Percentiles rank a stretch among this genome's conserved stretches.
These are phyloP conservation scores for Colletotrichum godetiae DNA, from an alignment of 2,329 filamentous ascomycete species.

Conservation along the genomic window DNA sequence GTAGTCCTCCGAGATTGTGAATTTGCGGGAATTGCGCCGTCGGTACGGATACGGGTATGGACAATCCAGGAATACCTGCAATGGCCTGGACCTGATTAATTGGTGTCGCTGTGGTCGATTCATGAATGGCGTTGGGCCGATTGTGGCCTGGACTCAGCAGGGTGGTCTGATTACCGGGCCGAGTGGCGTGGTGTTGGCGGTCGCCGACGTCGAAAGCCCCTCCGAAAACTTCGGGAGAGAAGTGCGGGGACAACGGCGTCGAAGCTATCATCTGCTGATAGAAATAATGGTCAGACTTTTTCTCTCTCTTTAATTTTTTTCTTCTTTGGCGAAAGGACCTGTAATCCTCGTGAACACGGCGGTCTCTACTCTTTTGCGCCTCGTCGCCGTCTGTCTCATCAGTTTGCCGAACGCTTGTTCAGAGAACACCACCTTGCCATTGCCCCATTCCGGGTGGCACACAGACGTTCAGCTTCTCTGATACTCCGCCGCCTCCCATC, in stretches of 20 bases:
- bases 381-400: constrained; percentile 10
- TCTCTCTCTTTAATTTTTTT: neutral
- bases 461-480: neutral
- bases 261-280: constrained; percentile 35
- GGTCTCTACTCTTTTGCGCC: neutral
- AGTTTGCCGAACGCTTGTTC: constrained; percentile 1
- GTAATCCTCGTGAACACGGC: neutral
- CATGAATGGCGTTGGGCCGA: constrained; percentile 13
- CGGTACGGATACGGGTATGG: neutral
- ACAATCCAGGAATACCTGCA: constrained; percentile 7
- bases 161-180: constrained; percentile 31
- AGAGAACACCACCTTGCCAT: constrained; percentile 7
- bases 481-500: neutral
- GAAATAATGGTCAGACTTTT: constrained; percentile 31
- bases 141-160: constrained; percentile 15
- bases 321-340: neutral
- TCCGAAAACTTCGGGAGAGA: constrained; percentile 24
- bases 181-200: constrained; percentile 33
- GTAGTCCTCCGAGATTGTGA: neutral
- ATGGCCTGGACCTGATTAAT: neutral
- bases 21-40: constrained; percentile 8
- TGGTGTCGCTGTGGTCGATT: neutral
- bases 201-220: constrained; percentile 25
- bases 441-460: constrained; percentile 13
- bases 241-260: constrained; percentile 31